phyloP scores from a whole-genome alignment of 345 rosid species.

The Nasturtium officinale region DNA sequence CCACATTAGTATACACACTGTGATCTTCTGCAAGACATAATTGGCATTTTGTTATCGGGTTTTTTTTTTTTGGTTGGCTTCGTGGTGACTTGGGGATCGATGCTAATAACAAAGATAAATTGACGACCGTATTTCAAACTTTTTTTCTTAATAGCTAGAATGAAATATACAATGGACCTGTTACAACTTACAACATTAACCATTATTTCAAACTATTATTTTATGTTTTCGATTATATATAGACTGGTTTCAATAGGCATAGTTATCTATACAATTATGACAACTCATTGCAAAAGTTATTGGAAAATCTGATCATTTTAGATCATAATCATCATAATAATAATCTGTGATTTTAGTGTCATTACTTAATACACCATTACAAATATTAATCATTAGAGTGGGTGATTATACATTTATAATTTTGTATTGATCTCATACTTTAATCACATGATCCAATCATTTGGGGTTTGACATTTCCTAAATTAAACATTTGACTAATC shows the following conservation, averaged over 20 bases:
- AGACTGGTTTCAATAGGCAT: background rate
- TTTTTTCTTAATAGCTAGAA: too few relatives aligned
- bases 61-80: too few relatives aligned
- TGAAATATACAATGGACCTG: too few relatives aligned
- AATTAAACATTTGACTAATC: background rate
- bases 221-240: background rate
- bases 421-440: background rate
- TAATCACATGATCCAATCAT: slow-evolving; percentile 37
- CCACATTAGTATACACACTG: too few relatives aligned
- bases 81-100: too few relatives aligned
- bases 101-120: too few relatives aligned
- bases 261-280: slow-evolving; percentile 9
- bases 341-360: background rate
- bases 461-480: slow-evolving; percentile 34
- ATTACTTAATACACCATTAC: background rate
- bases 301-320: slow-evolving; percentile 1
- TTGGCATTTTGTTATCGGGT: too few relatives aligned
- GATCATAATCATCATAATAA: slow-evolving; percentile 4
- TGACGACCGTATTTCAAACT: too few relatives aligned
- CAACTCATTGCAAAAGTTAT: background rate
- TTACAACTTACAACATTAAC: too few relatives aligned
- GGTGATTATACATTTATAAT: slow-evolving; percentile 11
- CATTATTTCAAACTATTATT: too few relatives aligned
- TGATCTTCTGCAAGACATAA: too few relatives aligned
- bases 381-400: slow-evolving; percentile 31